Conservation (phyloP, 2,329 filamentous ascomycete genomes). For the Teratosphaeriaceae sp. region DNA sequence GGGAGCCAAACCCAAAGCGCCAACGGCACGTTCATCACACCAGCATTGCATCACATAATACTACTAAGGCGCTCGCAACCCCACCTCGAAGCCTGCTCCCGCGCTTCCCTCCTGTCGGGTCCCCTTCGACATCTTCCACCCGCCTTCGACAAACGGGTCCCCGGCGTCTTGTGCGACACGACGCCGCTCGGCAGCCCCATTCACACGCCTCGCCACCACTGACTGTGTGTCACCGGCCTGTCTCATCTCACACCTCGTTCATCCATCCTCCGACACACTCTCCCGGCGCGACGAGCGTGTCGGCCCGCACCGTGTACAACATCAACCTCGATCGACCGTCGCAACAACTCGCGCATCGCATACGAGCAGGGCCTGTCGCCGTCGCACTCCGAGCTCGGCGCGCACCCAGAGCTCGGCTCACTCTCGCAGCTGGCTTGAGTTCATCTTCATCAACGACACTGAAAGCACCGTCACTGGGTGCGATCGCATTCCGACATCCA, state of each 20-base stretch:
- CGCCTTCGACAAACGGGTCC: background rate
- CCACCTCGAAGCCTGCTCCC: slow-evolving; percentile 5
- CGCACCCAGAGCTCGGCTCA: too few species aligned
- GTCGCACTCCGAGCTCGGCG: too few species aligned
- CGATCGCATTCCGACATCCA: slow-evolving; percentile 3
- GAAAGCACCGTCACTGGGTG: slow-evolving; percentile 6
- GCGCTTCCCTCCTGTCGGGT: slow-evolving; percentile 10
- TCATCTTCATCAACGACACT: background rate
- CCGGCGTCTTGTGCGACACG: background rate
- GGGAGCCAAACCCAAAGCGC: slow-evolving; percentile 7
- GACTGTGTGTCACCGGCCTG: background rate
- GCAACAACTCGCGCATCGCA: background rate
- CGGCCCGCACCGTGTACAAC: slow-evolving; percentile 14
- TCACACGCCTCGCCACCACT: background rate
- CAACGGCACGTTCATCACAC: slow-evolving; percentile 1
- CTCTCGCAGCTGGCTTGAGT: too few species aligned
- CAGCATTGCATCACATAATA: slow-evolving; percentile 5
- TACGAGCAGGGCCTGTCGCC: too few species aligned
- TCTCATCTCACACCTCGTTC: background rate
- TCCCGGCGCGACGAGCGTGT: slow-evolving; percentile 4
- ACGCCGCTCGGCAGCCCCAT: slow-evolving; percentile 1
- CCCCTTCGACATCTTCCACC: slow-evolving; percentile 6
- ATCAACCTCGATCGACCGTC: slow-evolving; percentile 4
- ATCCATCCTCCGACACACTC: background rate
- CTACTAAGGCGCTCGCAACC: slow-evolving; percentile 5